Conservation (phyloP, 257 asterid species). For the Voacanga thouarsii region DNA sequence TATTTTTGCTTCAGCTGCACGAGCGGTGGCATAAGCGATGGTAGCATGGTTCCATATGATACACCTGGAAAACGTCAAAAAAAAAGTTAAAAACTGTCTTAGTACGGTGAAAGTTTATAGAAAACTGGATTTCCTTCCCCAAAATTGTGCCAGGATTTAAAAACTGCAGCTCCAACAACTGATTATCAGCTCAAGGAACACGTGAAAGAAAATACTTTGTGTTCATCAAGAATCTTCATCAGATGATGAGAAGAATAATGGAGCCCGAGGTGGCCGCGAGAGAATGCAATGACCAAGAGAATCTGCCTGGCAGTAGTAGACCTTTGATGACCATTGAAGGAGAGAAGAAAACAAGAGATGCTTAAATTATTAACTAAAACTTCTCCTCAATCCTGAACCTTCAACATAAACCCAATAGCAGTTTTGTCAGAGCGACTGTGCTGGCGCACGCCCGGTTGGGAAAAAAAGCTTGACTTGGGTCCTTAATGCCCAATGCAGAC, state of each 20-base stretch:
- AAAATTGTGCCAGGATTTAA: not conserved
- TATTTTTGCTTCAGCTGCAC: not conserved
- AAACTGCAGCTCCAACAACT: not conserved
- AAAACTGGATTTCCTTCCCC: not conserved
- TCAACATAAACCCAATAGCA: too few species aligned
- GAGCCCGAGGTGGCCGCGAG: too few species aligned
- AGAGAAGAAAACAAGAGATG: not conserved
- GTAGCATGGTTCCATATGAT: too few species aligned
- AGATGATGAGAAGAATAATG: too few species aligned
- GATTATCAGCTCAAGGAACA: not conserved
- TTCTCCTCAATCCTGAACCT: not conserved
- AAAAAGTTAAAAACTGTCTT: too few species aligned
- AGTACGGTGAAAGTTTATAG: too few species aligned
- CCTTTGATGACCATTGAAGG: not conserved
- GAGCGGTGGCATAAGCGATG: not conserved
- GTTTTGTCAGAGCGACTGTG: too few species aligned
- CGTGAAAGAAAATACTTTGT: not conserved
- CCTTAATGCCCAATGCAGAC: not conserved
- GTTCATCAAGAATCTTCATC: too few species aligned
- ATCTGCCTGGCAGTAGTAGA: too few species aligned
- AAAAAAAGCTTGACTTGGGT: not conserved
- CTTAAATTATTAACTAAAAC: not conserved
- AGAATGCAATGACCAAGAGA: too few species aligned
- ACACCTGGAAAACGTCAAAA: too few species aligned
- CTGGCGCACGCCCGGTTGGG: not conserved